Evolutionary conservation across 345 rosid species (phyloP).

Genomic region (Abelmoschus esculentus): DNA sequence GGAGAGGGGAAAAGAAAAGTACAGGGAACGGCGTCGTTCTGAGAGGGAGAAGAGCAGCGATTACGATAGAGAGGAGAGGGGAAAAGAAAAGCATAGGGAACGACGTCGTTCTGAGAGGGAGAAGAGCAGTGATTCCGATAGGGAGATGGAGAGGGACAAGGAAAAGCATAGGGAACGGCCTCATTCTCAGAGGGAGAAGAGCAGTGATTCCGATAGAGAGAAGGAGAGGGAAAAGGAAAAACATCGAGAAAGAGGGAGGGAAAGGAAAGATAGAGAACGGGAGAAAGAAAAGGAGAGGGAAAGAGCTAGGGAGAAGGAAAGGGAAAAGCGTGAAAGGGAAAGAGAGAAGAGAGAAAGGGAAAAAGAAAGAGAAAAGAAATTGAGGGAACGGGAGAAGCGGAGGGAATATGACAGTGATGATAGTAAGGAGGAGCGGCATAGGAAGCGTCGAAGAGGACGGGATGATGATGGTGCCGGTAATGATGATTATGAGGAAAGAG

Average conservation of each 20-base stretch:
- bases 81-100: slow-evolving; percentile 32
- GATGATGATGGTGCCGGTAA: slow-evolving; percentile 23
- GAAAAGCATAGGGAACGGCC: slow-evolving; percentile 36
- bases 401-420: slow-evolving; percentile 48
- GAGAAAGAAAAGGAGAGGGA: slow-evolving; percentile 23
- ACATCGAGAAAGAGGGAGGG: slow-evolving; percentile 31
- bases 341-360: slow-evolving; percentile 30
- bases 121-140: slow-evolving; percentile 16
- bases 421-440: slow-evolving; percentile 45
- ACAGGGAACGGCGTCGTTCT: slow-evolving; percentile 12
- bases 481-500: slow-evolving; percentile 47
- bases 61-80: slow-evolving; percentile 33
- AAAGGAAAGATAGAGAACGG: slow-evolving; percentile 28
- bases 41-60: not conserved
- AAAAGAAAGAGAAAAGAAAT: slow-evolving; percentile 41
- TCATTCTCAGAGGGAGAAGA: slow-evolving; percentile 22
- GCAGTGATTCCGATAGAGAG: slow-evolving; percentile 26
- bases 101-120: slow-evolving; percentile 28
- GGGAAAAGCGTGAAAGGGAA: slow-evolving; percentile 24
- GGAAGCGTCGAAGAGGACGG: slow-evolving; percentile 50
- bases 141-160: slow-evolving; percentile 34
- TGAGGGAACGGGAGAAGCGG: slow-evolving; percentile 53
- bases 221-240: slow-evolving; percentile 26
- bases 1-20: slow-evolving; percentile 12
- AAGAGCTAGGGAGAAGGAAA: slow-evolving; percentile 20